Conservation (phyloP, 352 stramenopile species). For the Bremia lactucae region DNA sequence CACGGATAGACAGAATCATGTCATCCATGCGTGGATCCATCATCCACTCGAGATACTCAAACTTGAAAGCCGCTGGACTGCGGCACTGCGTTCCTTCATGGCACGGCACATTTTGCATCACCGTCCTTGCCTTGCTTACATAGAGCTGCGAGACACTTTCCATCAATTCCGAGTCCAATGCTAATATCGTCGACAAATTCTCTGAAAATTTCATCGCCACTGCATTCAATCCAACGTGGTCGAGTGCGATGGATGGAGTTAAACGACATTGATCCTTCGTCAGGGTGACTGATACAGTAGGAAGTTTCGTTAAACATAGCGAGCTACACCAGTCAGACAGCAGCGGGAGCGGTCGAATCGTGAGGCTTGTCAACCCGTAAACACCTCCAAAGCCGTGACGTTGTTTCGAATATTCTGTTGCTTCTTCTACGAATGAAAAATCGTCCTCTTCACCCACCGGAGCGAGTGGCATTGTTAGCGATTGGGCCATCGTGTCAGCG, state of each 20-base stretch:
- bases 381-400: slow-evolving; percentile 57
- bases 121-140: slow-evolving; percentile 51
- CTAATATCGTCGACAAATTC: slow-evolving; percentile 66
- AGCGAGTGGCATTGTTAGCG: slow-evolving; percentile 12
- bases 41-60: slow-evolving; percentile 79
- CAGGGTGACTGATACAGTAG: slow-evolving; percentile 36
- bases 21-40: slow-evolving; percentile 61
- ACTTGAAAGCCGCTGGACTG: slow-evolving; percentile 51
- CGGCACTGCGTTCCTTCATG: slow-evolving; percentile 62
- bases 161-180: slow-evolving; percentile 63
- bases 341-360: slow-evolving; percentile 37
- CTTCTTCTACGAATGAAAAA: slow-evolving; percentile 76
- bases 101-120: slow-evolving; percentile 63
- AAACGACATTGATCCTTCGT: slow-evolving; percentile 36
- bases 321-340: slow-evolving; percentile 33
- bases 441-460: slow-evolving; percentile 44
- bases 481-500: not conserved
- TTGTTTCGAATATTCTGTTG: slow-evolving; percentile 36
- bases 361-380: slow-evolving; percentile 28
- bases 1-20: slow-evolving; percentile 50
- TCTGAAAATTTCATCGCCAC: slow-evolving; percentile 75
- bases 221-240: slow-evolving; percentile 52
- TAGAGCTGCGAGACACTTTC: slow-evolving; percentile 72
- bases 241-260: slow-evolving; percentile 48
- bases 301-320: slow-evolving; percentile 40